These are phyloP conservation scores for Tritrichomonas musculus DNA, from an alignment of 208 protist species.

Conservation along the genomic window DNA sequence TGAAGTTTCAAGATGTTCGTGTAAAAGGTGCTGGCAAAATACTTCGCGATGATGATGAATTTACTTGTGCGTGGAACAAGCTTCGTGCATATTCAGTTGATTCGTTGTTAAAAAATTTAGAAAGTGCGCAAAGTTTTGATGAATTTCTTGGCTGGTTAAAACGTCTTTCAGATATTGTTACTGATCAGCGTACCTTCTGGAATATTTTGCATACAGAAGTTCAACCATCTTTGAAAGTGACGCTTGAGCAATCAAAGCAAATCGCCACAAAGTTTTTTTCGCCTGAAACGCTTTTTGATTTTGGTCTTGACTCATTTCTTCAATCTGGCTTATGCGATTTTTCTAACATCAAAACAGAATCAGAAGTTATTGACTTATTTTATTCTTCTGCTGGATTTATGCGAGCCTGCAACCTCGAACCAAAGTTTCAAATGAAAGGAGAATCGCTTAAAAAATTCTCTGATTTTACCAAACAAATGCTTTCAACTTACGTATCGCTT, in stretches of 20 bases:
- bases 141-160: not conserved
- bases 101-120: not conserved
- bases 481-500: not conserved
- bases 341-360: not conserved
- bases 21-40: too few species aligned
- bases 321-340: not conserved
- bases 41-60: not conserved
- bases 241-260: not conserved
- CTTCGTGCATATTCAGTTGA: not conserved
- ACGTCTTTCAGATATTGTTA: not conserved
- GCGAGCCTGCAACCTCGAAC: not conserved
- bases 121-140: not conserved
- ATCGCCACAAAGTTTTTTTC: not conserved
- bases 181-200: not conserved
- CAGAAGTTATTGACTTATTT: not conserved
- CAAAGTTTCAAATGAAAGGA: not conserved
- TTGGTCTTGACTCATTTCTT: not conserved
- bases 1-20: too few species aligned
- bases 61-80: not conserved
- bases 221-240: not conserved
- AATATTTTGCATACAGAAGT: conserved; percentile 1
- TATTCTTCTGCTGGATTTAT: not conserved
- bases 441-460: not conserved
- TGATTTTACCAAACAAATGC: not conserved
- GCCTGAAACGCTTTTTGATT: not conserved